Evolutionary conservation across 192 early-diverging fungal genomes (phyloP), one percentile per base, ranked within the genome.

Genomic region (Phlyctochytrium planicorne): DNA sequence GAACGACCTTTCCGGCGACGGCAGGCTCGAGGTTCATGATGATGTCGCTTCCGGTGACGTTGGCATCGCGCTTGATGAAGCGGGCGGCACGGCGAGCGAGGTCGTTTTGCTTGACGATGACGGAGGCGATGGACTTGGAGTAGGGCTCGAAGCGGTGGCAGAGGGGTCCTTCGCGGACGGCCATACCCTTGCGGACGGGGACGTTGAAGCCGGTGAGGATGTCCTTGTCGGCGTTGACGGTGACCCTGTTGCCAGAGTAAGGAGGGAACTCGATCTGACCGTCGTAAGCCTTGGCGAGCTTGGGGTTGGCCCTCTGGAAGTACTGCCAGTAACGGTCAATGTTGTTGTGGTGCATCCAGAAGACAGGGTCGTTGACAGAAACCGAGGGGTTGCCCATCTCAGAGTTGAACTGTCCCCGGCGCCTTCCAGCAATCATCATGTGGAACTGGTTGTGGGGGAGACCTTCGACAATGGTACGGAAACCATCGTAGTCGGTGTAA

Each of bases 291-390:
- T 25, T 57, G 27, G 55, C 72, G 25, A 69, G 25, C 27, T 34
- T 40, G 24, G 76, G 76, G 67, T 77, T 36, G 6, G n/a, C 53
- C 1, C 30, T 16, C 52, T 78, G 76, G 72, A 72, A 82, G 2
- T 59, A 23, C 31, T 34, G 59, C 78, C 78, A 82, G 30, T 76
- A 34, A 35, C 76, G 71, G 69, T 82, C 78, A 52, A 82, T 76
- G 66, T 82, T 80, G 60, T n/a, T 14, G 69, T 82, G 80, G 62
- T 82, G 80, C 24, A 82, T 14, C 37, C 52, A 82, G 64, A 82
- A 82, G 53, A 80, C 34, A 12, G 72, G 75, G 61, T 81, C 79
- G 64, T 75, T 72, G 32, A 66, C 1, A 33, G 67, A 73, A 12
- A n/a, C 35, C 14, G 2, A 10, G 24, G 63, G 23, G 53, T 30